A percentile compares a stretch with the other conserved stretches of the same genome.
Evolutionary conservation across 1,284 basidiomycete genomes (phyloP).

Genomic region (Fomitiporia mediterranea): DNA sequence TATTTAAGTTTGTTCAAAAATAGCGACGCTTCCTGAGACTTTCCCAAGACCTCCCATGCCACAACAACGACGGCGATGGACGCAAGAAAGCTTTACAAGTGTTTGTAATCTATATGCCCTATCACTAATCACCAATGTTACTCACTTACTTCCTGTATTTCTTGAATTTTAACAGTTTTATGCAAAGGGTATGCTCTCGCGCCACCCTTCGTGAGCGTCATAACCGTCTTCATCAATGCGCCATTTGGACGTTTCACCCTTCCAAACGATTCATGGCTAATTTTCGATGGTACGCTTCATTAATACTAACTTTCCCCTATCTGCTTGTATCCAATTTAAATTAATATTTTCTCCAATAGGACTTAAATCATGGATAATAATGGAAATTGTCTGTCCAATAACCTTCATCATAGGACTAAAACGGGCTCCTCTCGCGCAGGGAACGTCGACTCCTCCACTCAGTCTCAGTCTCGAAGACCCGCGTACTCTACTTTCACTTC

Average conservation of each 20-base stretch:
- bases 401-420: slow-evolving; percentile 50
- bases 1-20: no score
- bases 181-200: slow-evolving; percentile 33
- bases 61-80: background rate
- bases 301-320: background rate
- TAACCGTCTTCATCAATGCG: slow-evolving; percentile 49
- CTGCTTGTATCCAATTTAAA: background rate
- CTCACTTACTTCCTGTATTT: no score
- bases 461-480: slow-evolving; percentile 24
- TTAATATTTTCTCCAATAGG: slow-evolving; percentile 27
- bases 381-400: slow-evolving; percentile 80
- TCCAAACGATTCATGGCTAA: slow-evolving; percentile 38
- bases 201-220: slow-evolving; percentile 28
- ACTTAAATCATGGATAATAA: slow-evolving; percentile 71
- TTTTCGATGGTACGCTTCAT: slow-evolving; percentile 47
- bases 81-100: background rate
- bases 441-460: slow-evolving; percentile 20
- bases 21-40: no score
- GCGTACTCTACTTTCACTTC: slow-evolving; percentile 40
- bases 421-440: slow-evolving; percentile 39
- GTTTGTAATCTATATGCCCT: no score
- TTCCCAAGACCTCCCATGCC: background rate
- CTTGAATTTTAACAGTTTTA: no score
- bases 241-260: slow-evolving; percentile 77
- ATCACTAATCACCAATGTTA: no score